phyloP scores from a whole-genome alignment of 2,329 filamentous ascomycete species.

The Nigrospora sphaerica region DNA sequence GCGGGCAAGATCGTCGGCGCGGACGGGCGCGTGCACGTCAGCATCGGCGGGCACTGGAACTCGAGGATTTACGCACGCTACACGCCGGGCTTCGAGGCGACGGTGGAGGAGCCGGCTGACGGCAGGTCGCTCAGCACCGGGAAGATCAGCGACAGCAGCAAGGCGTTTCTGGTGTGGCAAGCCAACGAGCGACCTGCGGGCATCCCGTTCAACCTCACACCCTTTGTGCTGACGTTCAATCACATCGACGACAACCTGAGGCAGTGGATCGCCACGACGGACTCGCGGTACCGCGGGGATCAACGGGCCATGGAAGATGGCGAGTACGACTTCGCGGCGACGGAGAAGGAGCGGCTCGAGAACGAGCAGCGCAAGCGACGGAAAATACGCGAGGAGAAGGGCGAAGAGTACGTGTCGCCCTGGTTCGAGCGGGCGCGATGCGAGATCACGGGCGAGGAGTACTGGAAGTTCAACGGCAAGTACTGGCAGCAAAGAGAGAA shows the following conservation, averaged over 20 bases:
- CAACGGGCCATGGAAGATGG: constrained; percentile 98
- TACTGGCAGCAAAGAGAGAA: constrained; percentile 76
- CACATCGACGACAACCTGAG: constrained; percentile 77
- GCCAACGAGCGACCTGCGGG: constrained; percentile 71
- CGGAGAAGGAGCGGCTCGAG: constrained; percentile 91
- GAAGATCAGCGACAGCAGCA: constrained; percentile 56
- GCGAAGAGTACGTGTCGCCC: constrained; percentile 74
- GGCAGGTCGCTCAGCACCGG: constrained; percentile 32
- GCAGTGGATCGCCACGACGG: constrained; percentile 78
- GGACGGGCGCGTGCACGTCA: constrained; percentile 75
- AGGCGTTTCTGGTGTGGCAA: constrained; percentile 91
- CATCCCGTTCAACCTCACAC: constrained; percentile 95
- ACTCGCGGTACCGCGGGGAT: constrained; percentile 87
- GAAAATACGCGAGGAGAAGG: constrained; percentile 63
- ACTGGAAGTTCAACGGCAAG: constrained; percentile 81
- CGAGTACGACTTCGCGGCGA: constrained; percentile 88
- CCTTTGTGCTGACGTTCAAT: constrained; percentile 92
- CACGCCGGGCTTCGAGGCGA: constrained; percentile 81
- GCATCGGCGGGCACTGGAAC: constrained; percentile 92
- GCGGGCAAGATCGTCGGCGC: constrained; percentile 77
- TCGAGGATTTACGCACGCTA: constrained; percentile 92
- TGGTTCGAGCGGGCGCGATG: constrained; percentile 77
- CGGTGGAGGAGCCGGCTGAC: constrained; percentile 52
- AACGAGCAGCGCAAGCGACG: constrained; percentile 79
- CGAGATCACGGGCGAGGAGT: constrained; percentile 77